Base-by-base conservation (phyloP, 169 alveolate species). In the Cryptosporidium parvum region DNA sequence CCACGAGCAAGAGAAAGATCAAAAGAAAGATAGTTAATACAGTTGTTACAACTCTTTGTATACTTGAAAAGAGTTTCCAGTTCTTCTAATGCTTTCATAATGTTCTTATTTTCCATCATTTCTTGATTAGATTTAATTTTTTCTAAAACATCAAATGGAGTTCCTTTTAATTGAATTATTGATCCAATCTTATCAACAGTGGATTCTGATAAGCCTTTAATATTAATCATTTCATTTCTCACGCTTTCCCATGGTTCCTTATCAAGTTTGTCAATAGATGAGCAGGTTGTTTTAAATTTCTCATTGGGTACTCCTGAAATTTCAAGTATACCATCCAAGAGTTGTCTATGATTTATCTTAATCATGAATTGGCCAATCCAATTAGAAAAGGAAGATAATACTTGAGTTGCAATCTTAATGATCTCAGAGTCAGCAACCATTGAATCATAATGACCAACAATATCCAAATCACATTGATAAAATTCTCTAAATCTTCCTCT, bases 401-500 rank as follows among this genome's bases (percentile, higher is more conserved):
- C 94, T 48, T 97, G 96, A 69, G 92, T 91, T 31, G 97, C 94
- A 14, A 98, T 96, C 85, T 91, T 92, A n/a, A 98, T 85, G 51
- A 97, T 96, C 93, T 98, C 99, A 42, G 98, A 96, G 91, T 98
- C 99, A 18, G 99, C 96, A 18, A 95, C 94, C 98, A 97, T 95
- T 26, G 86, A 72, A 26, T 95, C 97, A 93, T 94, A 95, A 23
- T 85, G 91, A 23, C 99, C 99, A 37, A 98, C 98, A 70, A 97
- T 96, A 93, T 98, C 99, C 73, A 97, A 95, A 91, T 98, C 99
- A 85, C 99, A 98, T 93, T 98, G 98, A 84, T 95, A 96, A 89
- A 98, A 98, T 89, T 98, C 99, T 67, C 99, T 93, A 92, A 94
- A 98, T 72, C 99, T 92, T 21, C 99, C 99, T 85, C 97, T 94